phyloP scores from a whole-genome alignment of 495 filamentous ascomycete genomes.

The Penicillium mononematosum region DNA sequence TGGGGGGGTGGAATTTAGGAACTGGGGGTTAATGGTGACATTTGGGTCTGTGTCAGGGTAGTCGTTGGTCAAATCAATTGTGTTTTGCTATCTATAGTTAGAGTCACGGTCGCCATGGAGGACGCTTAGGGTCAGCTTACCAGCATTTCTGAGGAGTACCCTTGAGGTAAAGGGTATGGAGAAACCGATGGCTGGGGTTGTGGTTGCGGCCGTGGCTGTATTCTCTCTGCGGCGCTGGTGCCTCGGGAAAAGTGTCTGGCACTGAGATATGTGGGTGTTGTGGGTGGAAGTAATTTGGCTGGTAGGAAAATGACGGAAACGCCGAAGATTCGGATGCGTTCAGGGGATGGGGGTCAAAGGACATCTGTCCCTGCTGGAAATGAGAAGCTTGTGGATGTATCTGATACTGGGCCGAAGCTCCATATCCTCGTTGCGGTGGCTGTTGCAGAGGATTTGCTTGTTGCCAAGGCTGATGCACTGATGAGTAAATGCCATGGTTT shows the following conservation, averaged over 20 bases:
- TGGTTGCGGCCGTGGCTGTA: conserved; percentile 26
- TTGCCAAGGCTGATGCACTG: conserved; percentile 40
- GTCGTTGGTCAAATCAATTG: conserved; percentile 36
- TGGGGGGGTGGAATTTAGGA: conserved; percentile 29
- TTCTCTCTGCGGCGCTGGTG: conserved; percentile 20
- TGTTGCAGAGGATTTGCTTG: conserved; percentile 32
- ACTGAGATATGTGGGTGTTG: conserved; percentile 35
- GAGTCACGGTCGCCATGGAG: neutral
- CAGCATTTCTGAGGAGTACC: conserved; percentile 28
- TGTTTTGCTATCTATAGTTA: conserved; percentile 23
- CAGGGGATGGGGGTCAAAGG: conserved; percentile 35
- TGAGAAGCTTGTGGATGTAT: conserved; percentile 32
- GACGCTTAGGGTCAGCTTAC: conserved; percentile 16
- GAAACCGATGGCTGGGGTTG: conserved; percentile 25
- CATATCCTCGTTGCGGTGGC: conserved; percentile 27
- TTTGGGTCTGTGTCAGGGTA: conserved; percentile 30
- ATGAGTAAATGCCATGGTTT: conserved; percentile 37
- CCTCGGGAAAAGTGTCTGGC: conserved; percentile 31
- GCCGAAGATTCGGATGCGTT: conserved; percentile 34
- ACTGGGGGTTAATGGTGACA: conserved; percentile 45
- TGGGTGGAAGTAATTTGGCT: conserved; percentile 33
- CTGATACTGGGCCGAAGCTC: conserved; percentile 32
- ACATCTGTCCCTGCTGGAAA: conserved; percentile 35
- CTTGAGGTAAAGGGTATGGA: conserved; percentile 29
- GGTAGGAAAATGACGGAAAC: conserved; percentile 36